Evolutionary conservation across 2,329 filamentous ascomycete genomes (phyloP).

Genomic region (Pseudofabraea citricarpa): DNA sequence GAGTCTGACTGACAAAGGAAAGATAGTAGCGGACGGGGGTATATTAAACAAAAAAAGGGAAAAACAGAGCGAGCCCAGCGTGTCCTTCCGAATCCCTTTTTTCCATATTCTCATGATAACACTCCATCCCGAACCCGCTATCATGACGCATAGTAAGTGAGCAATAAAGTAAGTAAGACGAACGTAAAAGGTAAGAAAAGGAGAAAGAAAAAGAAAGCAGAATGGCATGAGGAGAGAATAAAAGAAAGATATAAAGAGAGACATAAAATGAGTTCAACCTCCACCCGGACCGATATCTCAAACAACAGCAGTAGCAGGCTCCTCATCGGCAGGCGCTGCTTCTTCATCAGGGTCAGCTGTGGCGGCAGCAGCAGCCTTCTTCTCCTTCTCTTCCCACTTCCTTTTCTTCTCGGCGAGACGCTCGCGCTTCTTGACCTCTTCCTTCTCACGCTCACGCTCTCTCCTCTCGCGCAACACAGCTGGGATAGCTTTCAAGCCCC

Average conservation of each 20-base stretch:
- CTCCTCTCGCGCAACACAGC: constrained; percentile 34
- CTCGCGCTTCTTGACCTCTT: constrained; percentile 27
- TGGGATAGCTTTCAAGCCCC: constrained; percentile 11
- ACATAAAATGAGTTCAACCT: no score
- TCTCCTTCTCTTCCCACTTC: constrained; percentile 17
- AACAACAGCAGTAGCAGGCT: not conserved
- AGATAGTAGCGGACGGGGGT: not conserved
- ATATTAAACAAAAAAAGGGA: not conserved
- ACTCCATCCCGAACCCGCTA: constrained; percentile 1
- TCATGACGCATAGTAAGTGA: no score
- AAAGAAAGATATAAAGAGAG: no score
- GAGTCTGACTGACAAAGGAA: not conserved
- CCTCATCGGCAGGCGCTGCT: constrained; percentile 5
- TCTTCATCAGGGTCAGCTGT: not conserved
- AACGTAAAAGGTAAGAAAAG: no score
- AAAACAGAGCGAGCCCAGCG: no score
- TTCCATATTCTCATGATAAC: no score
- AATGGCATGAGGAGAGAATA: no score
- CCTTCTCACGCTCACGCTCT: constrained; percentile 24
- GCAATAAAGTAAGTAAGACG: no score
- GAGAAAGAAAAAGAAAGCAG: no score
- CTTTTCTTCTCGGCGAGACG: constrained; percentile 23
- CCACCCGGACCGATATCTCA: no score
- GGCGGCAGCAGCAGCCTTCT: constrained; percentile 3
- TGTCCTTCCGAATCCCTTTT: no score